Conservation (phyloP, 805 yeast genomes). For the Teunomyces tritomae region DNA sequence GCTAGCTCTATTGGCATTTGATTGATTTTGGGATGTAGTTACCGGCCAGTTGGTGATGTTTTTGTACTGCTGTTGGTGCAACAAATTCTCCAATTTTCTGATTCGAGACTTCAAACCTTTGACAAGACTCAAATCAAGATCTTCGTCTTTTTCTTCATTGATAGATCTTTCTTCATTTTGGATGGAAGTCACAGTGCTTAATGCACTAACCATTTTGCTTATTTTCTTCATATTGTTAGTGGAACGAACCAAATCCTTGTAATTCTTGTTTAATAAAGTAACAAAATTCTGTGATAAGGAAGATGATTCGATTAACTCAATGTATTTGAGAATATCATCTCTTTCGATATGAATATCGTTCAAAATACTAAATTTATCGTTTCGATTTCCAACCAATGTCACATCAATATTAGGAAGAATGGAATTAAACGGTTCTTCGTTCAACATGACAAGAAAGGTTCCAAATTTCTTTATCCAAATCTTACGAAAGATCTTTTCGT, state of each 20-base stretch:
- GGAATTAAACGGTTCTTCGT: conserved; percentile 10
- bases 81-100: conserved; percentile 68
- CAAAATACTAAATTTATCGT: conserved; percentile 30
- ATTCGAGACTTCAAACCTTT: conserved; percentile 71
- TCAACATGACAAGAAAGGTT: conserved; percentile 26
- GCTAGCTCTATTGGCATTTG: conserved; percentile 14
- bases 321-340: conserved; percentile 30
- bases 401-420: conserved; percentile 35
- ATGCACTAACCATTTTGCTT: conserved; percentile 29
- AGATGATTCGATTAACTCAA: conserved; percentile 23
- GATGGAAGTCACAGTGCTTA: conserved; percentile 27
- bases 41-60: conserved; percentile 49
- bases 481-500: conserved; percentile 53
- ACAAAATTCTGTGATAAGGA: conserved; percentile 31
- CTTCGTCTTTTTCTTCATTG: conserved; percentile 20
- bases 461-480: conserved; percentile 69
- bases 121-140: conserved; percentile 39
- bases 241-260: conserved; percentile 43
- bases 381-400: conserved; percentile 31
- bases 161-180: conserved; percentile 14
- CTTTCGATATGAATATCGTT: conserved; percentile 32
- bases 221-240: conserved; percentile 37
- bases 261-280: conserved; percentile 41
- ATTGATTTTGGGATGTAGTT: conserved; percentile 17
- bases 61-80: conserved; percentile 70